Evolutionary conservation across 2,329 filamentous ascomycete species (phyloP).

Genomic region (Aspergillus melleus): DNA sequence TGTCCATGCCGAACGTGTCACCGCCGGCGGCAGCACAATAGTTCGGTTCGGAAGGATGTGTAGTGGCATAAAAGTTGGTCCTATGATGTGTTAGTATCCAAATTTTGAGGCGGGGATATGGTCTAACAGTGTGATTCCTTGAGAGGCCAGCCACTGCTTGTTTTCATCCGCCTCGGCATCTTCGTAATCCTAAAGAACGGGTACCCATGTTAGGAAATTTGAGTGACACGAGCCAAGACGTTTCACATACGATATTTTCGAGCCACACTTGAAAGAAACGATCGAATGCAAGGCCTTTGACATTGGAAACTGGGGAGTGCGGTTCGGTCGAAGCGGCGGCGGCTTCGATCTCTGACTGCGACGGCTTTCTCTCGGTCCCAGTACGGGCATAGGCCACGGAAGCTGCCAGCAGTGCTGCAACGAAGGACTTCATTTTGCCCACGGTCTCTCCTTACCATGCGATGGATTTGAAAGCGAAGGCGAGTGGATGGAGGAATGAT

Average conservation of each 20-base stretch:
- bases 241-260: conserved; percentile 65
- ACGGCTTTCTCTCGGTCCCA: conserved; percentile 26
- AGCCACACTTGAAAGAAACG: conserved; percentile 73
- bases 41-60: conserved; percentile 75
- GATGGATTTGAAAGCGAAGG: background rate
- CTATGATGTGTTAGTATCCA: conserved; percentile 5
- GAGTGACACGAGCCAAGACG: conserved; percentile 29
- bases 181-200: conserved; percentile 54
- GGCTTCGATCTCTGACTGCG: conserved; percentile 29
- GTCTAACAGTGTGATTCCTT: conserved; percentile 58
- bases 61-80: conserved; percentile 61
- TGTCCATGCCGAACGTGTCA: conserved; percentile 71
- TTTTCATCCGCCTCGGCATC: conserved; percentile 61
- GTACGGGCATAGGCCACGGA: conserved; percentile 28
- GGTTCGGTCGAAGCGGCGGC: conserved; percentile 60
- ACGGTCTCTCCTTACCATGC: background rate
- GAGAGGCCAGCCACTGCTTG: conserved; percentile 29
- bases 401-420: conserved; percentile 26
- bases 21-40: conserved; percentile 68
- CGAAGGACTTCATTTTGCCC: conserved; percentile 46
- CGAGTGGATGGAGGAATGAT: background rate
- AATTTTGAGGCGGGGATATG: background rate
- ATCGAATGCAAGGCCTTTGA: conserved; percentile 72
- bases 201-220: conserved; percentile 35
- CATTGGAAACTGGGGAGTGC: conserved; percentile 61